phyloP scores from a whole-genome alignment of 2,329 filamentous ascomycete genomes.

The Penicillium psychrosexuale region DNA sequence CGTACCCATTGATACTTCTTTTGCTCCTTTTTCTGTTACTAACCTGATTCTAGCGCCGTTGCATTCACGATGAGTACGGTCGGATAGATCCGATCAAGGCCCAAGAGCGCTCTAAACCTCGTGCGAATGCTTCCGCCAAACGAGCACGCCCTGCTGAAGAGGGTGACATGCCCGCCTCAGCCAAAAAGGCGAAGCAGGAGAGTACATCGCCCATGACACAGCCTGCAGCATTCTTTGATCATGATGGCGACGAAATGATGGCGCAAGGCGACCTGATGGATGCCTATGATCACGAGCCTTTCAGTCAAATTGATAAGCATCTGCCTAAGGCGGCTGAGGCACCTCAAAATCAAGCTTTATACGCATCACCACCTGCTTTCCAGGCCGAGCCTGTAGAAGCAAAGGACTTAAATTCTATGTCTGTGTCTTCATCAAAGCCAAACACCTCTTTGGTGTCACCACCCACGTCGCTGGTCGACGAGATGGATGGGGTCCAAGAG shows the following conservation, averaged over 20 bases:
- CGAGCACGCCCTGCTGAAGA: conserved; percentile 50
- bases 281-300: conserved; percentile 14
- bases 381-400: conserved; percentile 34
- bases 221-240: conserved; percentile 18
- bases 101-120: conserved; percentile 58
- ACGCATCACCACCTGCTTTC: conserved; percentile 39
- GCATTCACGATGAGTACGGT: conserved; percentile 64
- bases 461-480: conserved; percentile 44
- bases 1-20: background rate
- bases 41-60: conserved; percentile 53
- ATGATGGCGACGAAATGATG: conserved; percentile 17
- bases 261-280: conserved; percentile 15
- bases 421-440: conserved; percentile 30
- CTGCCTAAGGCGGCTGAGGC: conserved; percentile 16
- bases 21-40: conserved; percentile 17
- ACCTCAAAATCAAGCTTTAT: conserved; percentile 27
- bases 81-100: conserved; percentile 63
- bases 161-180: conserved; percentile 18
- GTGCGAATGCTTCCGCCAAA: conserved; percentile 56
- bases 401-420: conserved; percentile 27
- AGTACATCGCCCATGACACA: conserved; percentile 28
- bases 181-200: conserved; percentile 38
- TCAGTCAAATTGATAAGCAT: conserved; percentile 8
- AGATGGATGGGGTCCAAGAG: conserved; percentile 36
- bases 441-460: conserved; percentile 44